phyloP scores from a whole-genome alignment of 208 protist species.

The Entamoeba moshkovskii region DNA sequence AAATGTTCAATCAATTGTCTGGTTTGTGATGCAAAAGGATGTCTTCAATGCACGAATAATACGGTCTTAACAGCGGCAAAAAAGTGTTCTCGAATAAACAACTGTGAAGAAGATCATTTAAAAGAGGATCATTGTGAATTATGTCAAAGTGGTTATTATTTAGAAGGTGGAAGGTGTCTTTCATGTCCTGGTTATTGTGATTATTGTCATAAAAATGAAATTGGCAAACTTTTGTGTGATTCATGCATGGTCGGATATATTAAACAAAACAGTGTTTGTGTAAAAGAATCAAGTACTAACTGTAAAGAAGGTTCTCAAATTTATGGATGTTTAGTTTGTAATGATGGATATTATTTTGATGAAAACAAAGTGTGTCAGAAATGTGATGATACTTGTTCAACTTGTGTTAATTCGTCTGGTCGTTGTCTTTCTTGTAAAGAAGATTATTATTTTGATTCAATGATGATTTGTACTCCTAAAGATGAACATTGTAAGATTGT shows the following conservation, averaged over 20 bases:
- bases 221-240: neutral
- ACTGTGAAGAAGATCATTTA: neutral
- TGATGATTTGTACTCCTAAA: neutral
- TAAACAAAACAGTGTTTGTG: neutral
- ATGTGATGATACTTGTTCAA: neutral
- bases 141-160: neutral
- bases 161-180: neutral
- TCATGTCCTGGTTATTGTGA: neutral
- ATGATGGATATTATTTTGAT: neutral
- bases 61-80: neutral
- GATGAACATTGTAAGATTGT: neutral
- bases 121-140: neutral
- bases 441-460: neutral
- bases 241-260: neutral
- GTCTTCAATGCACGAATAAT: neutral
- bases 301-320: neutral
- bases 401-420: neutral
- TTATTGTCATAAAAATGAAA: neutral
- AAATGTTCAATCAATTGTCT: neutral
- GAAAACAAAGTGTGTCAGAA: neutral
- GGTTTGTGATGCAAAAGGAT: neutral
- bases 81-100: neutral
- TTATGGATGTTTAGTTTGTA: neutral
- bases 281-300: neutral
- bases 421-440: neutral